Evolutionary conservation across 1,284 basidiomycete species (phyloP).

Genomic region (Meira miltonrushii): DNA sequence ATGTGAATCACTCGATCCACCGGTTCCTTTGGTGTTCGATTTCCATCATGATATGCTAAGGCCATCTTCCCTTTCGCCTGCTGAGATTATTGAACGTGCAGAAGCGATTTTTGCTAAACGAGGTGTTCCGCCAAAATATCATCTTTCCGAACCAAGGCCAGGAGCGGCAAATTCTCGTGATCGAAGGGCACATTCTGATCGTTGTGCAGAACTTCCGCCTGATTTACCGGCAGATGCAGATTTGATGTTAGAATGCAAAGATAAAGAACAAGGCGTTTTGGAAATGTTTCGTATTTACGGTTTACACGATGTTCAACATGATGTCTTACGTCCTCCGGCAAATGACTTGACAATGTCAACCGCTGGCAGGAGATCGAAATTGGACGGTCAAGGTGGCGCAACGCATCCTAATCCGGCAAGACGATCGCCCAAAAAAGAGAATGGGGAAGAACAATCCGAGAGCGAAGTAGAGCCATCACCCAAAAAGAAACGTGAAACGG

Average conservation of each 20-base stretch:
- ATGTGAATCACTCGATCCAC: constrained; percentile 74
- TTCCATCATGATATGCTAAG: constrained; percentile 52
- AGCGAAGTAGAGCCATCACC: constrained; percentile 20
- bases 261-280: constrained; percentile 87
- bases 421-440: constrained; percentile 34
- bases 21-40: constrained; percentile 62
- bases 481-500: constrained; percentile 54
- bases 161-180: constrained; percentile 55
- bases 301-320: constrained; percentile 64
- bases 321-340: constrained; percentile 55
- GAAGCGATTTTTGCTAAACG: constrained; percentile 70
- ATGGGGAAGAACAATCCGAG: constrained; percentile 27
- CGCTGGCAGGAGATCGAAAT: constrained; percentile 51
- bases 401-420: constrained; percentile 10
- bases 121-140: constrained; percentile 76
- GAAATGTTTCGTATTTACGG: constrained; percentile 74
- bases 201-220: constrained; percentile 65
- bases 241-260: constrained; percentile 88
- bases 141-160: constrained; percentile 64
- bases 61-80: constrained; percentile 36
- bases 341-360: constrained; percentile 55
- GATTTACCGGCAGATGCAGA: constrained; percentile 59
- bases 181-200: constrained; percentile 74
- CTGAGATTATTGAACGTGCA: constrained; percentile 65
- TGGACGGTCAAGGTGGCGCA: constrained; percentile 27